Conservation (phyloP, 148 eudicot species). For the Suaeda aralocaspica region DNA sequence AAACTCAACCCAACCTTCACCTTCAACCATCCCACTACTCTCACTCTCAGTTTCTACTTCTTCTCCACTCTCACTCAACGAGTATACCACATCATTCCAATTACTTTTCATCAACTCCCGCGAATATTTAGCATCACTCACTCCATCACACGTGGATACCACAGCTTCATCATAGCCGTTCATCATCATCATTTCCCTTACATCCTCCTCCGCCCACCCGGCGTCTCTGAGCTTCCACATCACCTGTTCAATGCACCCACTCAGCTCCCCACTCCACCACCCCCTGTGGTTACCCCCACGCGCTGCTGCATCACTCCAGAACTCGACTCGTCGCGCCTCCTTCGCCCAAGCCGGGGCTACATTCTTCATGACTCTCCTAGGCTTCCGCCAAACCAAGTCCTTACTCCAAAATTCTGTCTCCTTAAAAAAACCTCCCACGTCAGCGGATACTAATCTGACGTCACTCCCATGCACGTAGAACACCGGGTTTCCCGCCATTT, state of each 20-base stretch:
- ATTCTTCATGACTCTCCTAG: background rate
- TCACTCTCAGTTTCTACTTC: background rate
- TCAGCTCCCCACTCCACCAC: conserved; percentile 29
- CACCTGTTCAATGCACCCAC: conserved; percentile 21
- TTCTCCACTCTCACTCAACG: conserved; percentile 21
- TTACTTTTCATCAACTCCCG: conserved; percentile 27
- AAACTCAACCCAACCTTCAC: conserved; percentile 24
- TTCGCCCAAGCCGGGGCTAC: conserved; percentile 11
- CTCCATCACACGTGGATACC: background rate
- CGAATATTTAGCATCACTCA: conserved; percentile 26
- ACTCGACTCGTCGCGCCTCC: conserved; percentile 8
- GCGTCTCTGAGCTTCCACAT: conserved; percentile 24
- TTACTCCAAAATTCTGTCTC: conserved; percentile 13
- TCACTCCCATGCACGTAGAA: conserved; percentile 57
- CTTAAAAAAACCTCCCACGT: conserved; percentile 57
- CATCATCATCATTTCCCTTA: conserved; percentile 36
- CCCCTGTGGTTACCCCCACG: background rate
- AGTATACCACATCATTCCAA: conserved; percentile 35
- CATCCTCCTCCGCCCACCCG: conserved; percentile 33
- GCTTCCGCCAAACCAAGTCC: conserved; percentile 1
- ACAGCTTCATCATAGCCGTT: conserved; percentile 12
- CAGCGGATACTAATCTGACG: conserved; percentile 38
- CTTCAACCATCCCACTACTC: conserved; percentile 19
- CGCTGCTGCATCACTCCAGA: conserved; percentile 25
- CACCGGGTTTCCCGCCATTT: conserved; percentile 68